Conservation (phyloP, 2,329 filamentous ascomycete genomes). For the Fusarium succisae region DNA sequence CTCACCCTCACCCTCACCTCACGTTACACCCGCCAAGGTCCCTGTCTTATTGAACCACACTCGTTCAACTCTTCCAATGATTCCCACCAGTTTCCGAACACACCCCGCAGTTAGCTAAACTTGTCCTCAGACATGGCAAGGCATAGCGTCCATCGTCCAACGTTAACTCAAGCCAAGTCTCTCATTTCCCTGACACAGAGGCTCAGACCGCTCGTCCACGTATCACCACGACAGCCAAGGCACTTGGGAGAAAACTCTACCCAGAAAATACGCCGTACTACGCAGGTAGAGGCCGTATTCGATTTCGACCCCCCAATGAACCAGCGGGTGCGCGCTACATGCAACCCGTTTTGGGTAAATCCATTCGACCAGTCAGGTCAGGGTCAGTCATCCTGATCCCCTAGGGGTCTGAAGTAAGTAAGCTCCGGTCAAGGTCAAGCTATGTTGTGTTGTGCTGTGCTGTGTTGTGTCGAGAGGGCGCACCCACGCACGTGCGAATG, state of each 20-base stretch:
- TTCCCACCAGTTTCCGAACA: background rate
- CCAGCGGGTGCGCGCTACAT: background rate
- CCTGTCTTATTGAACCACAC: background rate
- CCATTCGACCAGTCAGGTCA: slow-evolving; percentile 4
- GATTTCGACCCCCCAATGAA: background rate
- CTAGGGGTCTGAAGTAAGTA: background rate
- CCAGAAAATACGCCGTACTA: slow-evolving; percentile 16
- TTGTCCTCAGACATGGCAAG: background rate
- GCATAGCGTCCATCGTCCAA: background rate
- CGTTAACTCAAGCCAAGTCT: background rate
- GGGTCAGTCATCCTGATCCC: background rate
- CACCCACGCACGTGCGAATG: slow-evolving; percentile 22
- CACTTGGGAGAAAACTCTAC: background rate
- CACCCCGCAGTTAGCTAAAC: background rate
- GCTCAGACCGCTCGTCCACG: slow-evolving; percentile 31
- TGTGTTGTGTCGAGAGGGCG: background rate
- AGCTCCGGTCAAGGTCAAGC: background rate
- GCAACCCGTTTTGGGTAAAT: background rate
- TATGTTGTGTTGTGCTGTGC: background rate
- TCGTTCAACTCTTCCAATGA: background rate
- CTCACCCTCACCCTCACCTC: background rate
- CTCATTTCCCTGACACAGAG: slow-evolving; percentile 21
- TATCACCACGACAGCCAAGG: slow-evolving; percentile 8
- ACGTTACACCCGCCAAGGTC: background rate
- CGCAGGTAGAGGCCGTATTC: background rate